These are phyloP conservation scores for Syzygium syzygioides DNA, from an alignment of 441 rosid genomes.

Conservation along the genomic window DNA sequence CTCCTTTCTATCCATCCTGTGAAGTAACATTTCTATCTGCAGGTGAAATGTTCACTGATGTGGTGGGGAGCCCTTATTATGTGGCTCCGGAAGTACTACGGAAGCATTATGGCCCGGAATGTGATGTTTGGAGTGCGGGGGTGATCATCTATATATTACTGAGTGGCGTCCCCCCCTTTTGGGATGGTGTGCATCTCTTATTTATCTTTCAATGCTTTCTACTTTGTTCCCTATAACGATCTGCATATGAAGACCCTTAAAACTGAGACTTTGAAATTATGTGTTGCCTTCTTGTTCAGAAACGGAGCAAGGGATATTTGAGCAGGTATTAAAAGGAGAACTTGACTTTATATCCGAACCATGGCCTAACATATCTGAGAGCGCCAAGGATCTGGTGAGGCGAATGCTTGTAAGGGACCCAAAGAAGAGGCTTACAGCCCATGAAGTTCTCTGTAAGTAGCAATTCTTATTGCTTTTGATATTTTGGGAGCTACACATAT, in stretches of 20 bases:
- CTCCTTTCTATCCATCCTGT: background rate
- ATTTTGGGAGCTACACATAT: background rate
- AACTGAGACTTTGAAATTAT: constrained; percentile 11
- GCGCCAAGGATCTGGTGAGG: constrained; percentile 83
- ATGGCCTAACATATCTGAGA: constrained; percentile 83
- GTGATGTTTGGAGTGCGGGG: constrained; percentile 99
- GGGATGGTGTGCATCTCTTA: constrained; percentile 70
- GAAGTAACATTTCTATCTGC: constrained; percentile 4
- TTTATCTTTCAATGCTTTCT: background rate
- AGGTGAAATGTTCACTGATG: constrained; percentile 86
- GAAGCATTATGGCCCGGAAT: constrained; percentile 80
- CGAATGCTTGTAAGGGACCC: constrained; percentile 87
- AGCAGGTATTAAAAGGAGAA: constrained; percentile 89
- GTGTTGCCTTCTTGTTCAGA: constrained; percentile 38
- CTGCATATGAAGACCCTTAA: background rate
- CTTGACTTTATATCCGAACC: constrained; percentile 93
- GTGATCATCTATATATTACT: constrained; percentile 85
- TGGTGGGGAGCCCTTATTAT: constrained; percentile 95
- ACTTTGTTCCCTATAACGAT: background rate
- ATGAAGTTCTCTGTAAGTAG: constrained; percentile 80
- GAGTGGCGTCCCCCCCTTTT: constrained; percentile 94
- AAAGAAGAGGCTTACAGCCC: constrained; percentile 76
- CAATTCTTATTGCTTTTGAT: background rate
- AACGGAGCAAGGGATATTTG: constrained; percentile 93
- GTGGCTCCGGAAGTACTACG: constrained; percentile 94